Percentiles rank a stretch among this genome's conserved stretches.
Evolutionary conservation across 148 eudicot species (phyloP).

Genomic region (Cornus florida): DNA sequence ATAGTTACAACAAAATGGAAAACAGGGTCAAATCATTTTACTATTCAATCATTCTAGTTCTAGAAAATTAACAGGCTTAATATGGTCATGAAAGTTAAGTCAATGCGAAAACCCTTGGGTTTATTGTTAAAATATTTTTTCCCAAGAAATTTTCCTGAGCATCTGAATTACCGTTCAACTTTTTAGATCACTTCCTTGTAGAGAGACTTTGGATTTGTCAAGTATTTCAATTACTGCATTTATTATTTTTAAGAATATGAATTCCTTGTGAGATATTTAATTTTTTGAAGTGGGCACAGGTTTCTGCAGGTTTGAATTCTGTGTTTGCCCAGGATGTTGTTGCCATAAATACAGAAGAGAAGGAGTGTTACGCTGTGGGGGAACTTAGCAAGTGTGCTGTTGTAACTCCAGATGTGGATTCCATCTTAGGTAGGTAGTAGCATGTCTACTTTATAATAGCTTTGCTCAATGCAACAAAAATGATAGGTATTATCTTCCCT

Average conservation of each 20-base stretch:
- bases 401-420: constrained; percentile 70
- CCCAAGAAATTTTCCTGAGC: not conserved
- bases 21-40: not conserved
- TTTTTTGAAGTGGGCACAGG: constrained; percentile 43
- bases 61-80: not conserved
- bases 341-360: constrained; percentile 52
- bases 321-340: constrained; percentile 70
- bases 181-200: not conserved
- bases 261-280: constrained; percentile 11
- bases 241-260: not conserved
- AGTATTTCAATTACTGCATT: not conserved
- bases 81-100: not conserved
- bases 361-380: constrained; percentile 51
- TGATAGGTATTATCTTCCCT: not conserved
- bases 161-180: not conserved
- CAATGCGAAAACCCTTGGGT: not conserved
- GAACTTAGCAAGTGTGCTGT: constrained; percentile 66
- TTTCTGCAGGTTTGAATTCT: constrained; percentile 56
- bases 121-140: not conserved
- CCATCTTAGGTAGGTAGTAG: constrained; percentile 47
- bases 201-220: not conserved
- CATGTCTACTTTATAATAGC: constrained; percentile 32
- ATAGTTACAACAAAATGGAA: not conserved
- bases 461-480: constrained; percentile 8
- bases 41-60: not conserved